Evolutionary conservation across 306 rosid genomes (phyloP).

Genomic region (Vicia faba): DNA sequence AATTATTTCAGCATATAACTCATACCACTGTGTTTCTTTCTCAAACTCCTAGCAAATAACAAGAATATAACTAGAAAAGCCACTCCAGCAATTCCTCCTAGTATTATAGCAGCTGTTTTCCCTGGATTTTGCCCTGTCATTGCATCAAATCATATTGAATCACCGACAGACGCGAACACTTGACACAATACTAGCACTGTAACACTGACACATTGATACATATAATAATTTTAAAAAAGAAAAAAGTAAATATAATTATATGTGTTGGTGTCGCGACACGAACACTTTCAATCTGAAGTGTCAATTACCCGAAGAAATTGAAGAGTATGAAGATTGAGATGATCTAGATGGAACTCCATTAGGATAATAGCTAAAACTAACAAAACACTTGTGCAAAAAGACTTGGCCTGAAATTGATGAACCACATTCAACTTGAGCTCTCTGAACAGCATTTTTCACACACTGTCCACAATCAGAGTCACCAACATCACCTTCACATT

Average conservation of each 20-base stretch:
- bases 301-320: constrained; percentile 62
- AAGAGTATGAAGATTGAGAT: constrained; percentile 41
- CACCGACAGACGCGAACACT: no score
- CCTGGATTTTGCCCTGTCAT: constrained; percentile 71
- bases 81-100: constrained; percentile 87
- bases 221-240: no score
- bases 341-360: constrained; percentile 73
- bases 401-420: constrained; percentile 81
- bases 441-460: constrained; percentile 76
- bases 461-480: constrained; percentile 87
- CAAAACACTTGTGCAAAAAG: constrained; percentile 80
- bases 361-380: constrained; percentile 80
- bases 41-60: constrained; percentile 75
- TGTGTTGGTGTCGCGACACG: no score
- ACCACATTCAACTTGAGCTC: constrained; percentile 88
- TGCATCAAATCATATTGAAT: constrained; percentile 28
- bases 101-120: constrained; percentile 84
- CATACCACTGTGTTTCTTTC: constrained; percentile 89
- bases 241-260: no score
- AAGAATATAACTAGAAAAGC: constrained; percentile 74
- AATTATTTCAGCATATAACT: constrained; percentile 15
- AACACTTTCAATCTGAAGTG: no score
- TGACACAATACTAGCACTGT: no score
- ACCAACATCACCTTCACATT: constrained; percentile 91
- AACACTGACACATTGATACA: no score